A percentile compares a stretch with the other conserved stretches of the same genome.
Evolutionary conservation across 306 rosid genomes (phyloP).

Genomic region (Betula pendula): DNA sequence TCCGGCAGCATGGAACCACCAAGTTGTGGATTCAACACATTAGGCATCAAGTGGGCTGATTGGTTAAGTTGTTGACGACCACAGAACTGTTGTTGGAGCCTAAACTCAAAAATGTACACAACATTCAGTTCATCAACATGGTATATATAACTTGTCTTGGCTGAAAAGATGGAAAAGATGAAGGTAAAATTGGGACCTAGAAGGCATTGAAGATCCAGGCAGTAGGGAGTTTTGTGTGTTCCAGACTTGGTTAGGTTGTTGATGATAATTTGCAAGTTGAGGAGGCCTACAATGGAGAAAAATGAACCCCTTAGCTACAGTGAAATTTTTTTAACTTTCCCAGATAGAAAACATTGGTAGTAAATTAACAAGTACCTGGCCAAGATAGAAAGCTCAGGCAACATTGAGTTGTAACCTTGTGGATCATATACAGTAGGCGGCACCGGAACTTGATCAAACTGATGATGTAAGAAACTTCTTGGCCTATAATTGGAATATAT

Average conservation of each 20-base stretch:
- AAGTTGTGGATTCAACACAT: background rate
- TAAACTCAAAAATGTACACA: background rate
- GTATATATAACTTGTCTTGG: background rate
- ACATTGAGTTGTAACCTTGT: background rate
- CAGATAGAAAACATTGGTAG: background rate
- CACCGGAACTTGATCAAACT: background rate
- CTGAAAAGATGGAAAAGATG: background rate
- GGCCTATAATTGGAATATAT: slow-evolving; percentile 2
- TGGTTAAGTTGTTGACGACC: background rate
- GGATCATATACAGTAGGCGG: background rate
- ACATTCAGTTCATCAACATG: background rate
- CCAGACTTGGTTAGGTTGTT: slow-evolving; percentile 4
- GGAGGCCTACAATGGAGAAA: slow-evolving; percentile 5
- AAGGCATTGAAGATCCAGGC: slow-evolving; percentile 16
- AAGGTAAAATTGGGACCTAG: slow-evolving; percentile 5
- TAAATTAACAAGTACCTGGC: background rate
- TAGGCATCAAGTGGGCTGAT: background rate
- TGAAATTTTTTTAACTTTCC: background rate
- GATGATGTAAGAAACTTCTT: background rate
- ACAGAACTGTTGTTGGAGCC: background rate
- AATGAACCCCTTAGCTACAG: background rate
- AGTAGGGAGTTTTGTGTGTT: background rate
- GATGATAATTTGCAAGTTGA: background rate
- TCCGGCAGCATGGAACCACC: background rate
- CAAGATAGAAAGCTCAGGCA: background rate